Percentiles rank a stretch among this genome's conserved stretches.
Evolutionary conservation across 1,284 basidiomycete species (phyloP).

Genomic region (Cutaneotrichosporon daszewskae): DNA sequence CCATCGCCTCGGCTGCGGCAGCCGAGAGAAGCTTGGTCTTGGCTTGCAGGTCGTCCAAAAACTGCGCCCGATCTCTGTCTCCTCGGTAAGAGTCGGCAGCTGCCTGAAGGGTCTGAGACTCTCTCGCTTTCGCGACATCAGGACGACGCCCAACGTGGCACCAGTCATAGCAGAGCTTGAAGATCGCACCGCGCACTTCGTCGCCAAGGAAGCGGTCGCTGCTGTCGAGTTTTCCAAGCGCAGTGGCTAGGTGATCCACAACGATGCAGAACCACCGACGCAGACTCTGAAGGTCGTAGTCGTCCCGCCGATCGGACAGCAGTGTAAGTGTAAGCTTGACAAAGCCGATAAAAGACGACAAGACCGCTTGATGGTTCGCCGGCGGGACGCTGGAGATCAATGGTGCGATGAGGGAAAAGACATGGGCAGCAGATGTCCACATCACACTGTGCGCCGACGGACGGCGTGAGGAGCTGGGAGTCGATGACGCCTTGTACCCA

Average conservation of each 20-base stretch:
- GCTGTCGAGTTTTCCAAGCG: slow-evolving; percentile 62
- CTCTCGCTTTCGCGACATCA: slow-evolving; percentile 66
- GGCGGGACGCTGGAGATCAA: slow-evolving; percentile 60
- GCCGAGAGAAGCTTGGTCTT: slow-evolving; percentile 68
- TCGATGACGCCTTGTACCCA: slow-evolving; percentile 32
- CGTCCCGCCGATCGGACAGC: slow-evolving; percentile 64
- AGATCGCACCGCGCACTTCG: slow-evolving; percentile 72
- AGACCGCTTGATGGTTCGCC: slow-evolving; percentile 59
- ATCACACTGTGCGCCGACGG: slow-evolving; percentile 71
- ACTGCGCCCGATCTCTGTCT: slow-evolving; percentile 57
- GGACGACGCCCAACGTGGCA: slow-evolving; percentile 75
- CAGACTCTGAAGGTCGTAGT: slow-evolving; percentile 72
- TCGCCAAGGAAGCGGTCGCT: slow-evolving; percentile 71
- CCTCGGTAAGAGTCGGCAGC: slow-evolving; percentile 54
- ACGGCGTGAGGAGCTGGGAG: slow-evolving; percentile 50
- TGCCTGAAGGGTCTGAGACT: slow-evolving; percentile 67
- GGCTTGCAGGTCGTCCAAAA: slow-evolving; percentile 56
- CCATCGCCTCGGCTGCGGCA: slow-evolving; percentile 73
- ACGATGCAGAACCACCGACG: slow-evolving; percentile 86
- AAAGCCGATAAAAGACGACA: slow-evolving; percentile 77
- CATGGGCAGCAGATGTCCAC: slow-evolving; percentile 82
- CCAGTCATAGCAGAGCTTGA: slow-evolving; percentile 88
- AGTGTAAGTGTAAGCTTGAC: slow-evolving; percentile 75
- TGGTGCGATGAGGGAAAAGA: slow-evolving; percentile 78
- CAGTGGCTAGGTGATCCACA: slow-evolving; percentile 78